phyloP scores from a whole-genome alignment of 129 eudicot genomes.

The Tagetes patula region DNA sequence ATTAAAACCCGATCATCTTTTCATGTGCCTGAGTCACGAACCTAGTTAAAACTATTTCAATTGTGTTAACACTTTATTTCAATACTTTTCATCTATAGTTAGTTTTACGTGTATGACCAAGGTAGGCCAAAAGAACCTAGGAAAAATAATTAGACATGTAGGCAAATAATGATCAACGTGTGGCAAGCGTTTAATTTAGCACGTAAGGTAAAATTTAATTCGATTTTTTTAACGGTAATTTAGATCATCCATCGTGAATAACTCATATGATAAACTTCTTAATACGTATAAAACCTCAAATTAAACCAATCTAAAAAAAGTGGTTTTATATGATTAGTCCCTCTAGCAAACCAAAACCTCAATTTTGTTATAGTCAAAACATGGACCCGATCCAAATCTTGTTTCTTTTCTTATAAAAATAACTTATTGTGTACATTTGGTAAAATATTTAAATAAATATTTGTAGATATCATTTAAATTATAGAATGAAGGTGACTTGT shows the following conservation, averaged over 20 bases:
- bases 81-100: background rate
- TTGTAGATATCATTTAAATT: background rate
- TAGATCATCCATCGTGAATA: no score
- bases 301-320: no score
- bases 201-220: background rate
- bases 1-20: no score
- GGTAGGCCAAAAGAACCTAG: background rate
- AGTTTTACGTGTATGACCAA: background rate
- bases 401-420: background rate
- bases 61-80: no score
- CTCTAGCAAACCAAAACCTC: no score
- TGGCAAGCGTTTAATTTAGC: background rate
- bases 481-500: conserved; percentile 5
- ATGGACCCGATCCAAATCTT: background rate
- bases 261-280: background rate
- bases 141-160: background rate
- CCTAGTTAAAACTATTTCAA: no score
- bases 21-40: no score
- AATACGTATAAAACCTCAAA: no score
- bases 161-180: background rate
- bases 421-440: background rate
- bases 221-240: no score
- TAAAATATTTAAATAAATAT: background rate
- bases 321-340: no score
- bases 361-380: no score